Conservation (phyloP, 1,284 basidiomycete species). For the Bondarzewia mesenterica region DNA sequence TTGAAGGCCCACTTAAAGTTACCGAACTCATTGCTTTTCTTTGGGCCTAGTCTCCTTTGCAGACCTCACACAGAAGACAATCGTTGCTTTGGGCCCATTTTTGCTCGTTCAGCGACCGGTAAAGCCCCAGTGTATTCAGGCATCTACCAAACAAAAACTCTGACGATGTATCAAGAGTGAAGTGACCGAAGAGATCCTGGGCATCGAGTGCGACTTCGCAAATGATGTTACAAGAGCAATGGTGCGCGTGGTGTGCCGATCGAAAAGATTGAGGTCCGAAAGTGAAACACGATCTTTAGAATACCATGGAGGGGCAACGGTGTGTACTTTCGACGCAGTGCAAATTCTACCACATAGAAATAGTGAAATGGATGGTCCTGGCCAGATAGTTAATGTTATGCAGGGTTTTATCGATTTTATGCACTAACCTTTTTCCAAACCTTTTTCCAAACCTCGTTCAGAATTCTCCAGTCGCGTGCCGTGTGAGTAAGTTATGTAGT, state of each 20-base stretch:
- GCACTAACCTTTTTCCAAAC: no score
- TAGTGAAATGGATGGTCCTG: no score
- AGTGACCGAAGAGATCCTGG: constrained; percentile 61
- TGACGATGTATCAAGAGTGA: constrained; percentile 62
- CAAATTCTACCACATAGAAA: no score
- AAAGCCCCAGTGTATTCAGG: constrained; percentile 49
- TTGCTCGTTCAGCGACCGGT: constrained; percentile 37
- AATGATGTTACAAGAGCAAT: constrained; percentile 37
- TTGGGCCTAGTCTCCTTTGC: no score
- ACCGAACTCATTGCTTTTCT: constrained; percentile 54
- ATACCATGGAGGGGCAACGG: constrained; percentile 57
- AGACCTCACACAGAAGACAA: no score
- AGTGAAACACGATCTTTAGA: constrained; percentile 54
- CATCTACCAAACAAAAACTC: constrained; percentile 63
- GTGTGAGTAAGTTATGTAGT: no score
- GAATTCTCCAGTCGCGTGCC: no score
- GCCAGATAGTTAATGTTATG: no score
- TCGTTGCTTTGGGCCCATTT: no score
- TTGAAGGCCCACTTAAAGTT: constrained; percentile 59
- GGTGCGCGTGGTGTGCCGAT: constrained; percentile 37
- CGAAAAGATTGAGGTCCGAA: constrained; percentile 55
- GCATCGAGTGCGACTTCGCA: constrained; percentile 34
- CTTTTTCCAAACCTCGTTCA: no score
- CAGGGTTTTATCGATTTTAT: no score
- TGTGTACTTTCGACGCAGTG: no score